Base-by-base conservation (phyloP, 768 basidiomycete species). In the Pleurotus tuoliensis region DNA sequence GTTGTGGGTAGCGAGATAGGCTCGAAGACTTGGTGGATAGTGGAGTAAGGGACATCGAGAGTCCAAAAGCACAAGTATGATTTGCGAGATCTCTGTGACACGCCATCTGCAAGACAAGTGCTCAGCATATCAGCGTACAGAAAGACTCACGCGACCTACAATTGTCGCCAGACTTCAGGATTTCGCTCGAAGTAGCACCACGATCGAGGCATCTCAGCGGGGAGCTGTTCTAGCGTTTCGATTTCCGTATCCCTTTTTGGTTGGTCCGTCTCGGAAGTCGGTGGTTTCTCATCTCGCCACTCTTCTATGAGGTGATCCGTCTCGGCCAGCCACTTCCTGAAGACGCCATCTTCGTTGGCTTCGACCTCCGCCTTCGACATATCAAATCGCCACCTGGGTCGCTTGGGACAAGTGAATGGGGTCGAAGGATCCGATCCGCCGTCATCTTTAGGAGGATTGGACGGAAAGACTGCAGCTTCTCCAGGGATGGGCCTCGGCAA, bases 161-260 rank as follows among this genome's bases (percentile, higher is more conserved):
- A 73, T 73, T 98, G 96, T 60, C 95, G 73, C 94, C 94, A 98
- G 11, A 99, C 97, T 76, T 97, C 91, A 45, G 97, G 64, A 68
- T 98, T 97, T 41, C 90, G 81, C 70, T 97, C 94, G 68, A 85
- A 97, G 69, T 87, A 86, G 1, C 88, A 86, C 2, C 88, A 84
- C 3, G 90, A 88, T 44, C 74, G 72, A 8, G 84, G 84, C 79
- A 86, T 76, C 25, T 45, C 30, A 56, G 27, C 58, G 57, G 6
- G 27, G 8, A 39, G 64, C 57, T 16, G 30, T 12, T 34, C 30
- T 34, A 9, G 30, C 11, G 9, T 9, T 0, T 34, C 30, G 8
- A 34, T 34, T 11, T 34, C 30, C 4, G 30, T 9, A 34, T 34
- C 30, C 30, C 9, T 8, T 34, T 34, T 9, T 34, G 30, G 30